Conservation (phyloP, 2,329 filamentous ascomycete genomes). For the Pseudogymnoascus destructans region DNA sequence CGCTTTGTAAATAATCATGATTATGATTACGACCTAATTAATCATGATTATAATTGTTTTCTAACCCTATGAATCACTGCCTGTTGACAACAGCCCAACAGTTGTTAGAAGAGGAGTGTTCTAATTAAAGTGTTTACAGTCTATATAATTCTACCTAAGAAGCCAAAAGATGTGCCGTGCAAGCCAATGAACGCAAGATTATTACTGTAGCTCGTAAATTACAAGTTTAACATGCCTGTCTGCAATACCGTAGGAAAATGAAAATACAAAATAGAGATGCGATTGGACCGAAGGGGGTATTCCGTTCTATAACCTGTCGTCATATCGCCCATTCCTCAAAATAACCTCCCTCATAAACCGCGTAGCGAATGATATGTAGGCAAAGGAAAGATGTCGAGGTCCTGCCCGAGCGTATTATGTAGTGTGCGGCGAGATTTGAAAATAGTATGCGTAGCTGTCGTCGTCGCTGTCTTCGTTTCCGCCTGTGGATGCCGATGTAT, state of each 20-base stretch:
- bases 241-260: constrained; percentile 1
- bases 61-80: no score
- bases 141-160: constrained; percentile 1
- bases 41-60: no score
- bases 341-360: constrained; percentile 5
- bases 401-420: constrained; percentile 3
- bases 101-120: constrained; percentile 1
- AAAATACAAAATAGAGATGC: constrained; percentile 5
- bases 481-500: neutral
- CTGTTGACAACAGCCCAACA: neutral
- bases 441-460: neutral
- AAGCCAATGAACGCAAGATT: constrained; percentile 6
- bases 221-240: constrained; percentile 6
- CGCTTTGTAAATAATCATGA: no score
- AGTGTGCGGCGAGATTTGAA: neutral
- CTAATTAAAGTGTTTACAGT: constrained; percentile 8
- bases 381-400: constrained; percentile 4
- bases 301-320: constrained; percentile 7
- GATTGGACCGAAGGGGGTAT: constrained; percentile 5
- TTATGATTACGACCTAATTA: no score
- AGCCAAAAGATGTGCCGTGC: neutral
- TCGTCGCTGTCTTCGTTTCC: neutral
- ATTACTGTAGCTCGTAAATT: constrained; percentile 6
- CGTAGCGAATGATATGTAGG: constrained; percentile 4
- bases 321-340: constrained; percentile 3